Conservation (phyloP, 2,329 filamentous ascomycete genomes). For the Metarhizium album region DNA sequence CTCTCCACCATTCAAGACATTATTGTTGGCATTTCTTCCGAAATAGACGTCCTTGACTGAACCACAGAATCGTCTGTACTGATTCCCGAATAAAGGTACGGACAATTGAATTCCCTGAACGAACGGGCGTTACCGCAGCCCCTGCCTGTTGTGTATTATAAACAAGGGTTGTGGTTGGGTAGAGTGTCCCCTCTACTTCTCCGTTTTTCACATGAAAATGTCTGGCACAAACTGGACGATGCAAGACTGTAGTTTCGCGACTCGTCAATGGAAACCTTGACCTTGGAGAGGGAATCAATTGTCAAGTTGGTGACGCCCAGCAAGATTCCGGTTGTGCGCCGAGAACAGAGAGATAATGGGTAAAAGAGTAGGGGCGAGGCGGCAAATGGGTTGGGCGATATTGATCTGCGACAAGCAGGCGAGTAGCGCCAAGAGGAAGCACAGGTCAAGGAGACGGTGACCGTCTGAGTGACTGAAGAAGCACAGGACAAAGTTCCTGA, state of each 20-base stretch:
- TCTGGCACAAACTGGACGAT: background rate
- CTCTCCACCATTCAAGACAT: slow-evolving; percentile 6
- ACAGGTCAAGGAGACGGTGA: slow-evolving; percentile 1
- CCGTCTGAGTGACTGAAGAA: background rate
- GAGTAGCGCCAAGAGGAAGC: slow-evolving; percentile 3
- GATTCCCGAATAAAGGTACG: background rate
- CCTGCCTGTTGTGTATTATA: background rate
- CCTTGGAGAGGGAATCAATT: background rate
- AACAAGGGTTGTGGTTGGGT: background rate
- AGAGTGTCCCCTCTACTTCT: background rate
- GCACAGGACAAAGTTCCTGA: background rate
- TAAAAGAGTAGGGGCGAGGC: slow-evolving; percentile 7
- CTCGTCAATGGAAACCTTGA: slow-evolving; percentile 1
- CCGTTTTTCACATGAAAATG: slow-evolving; percentile 2
- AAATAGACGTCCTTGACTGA: background rate
- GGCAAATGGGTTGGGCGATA: slow-evolving; percentile 9
- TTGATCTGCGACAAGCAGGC: slow-evolving; percentile 12
- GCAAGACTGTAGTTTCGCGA: slow-evolving; percentile 3
- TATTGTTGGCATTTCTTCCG: slow-evolving; percentile 5
- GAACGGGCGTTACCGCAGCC: background rate
- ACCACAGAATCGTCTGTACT: slow-evolving; percentile 2
- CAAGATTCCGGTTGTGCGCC: background rate
- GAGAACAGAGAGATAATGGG: background rate
- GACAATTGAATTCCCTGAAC: background rate
- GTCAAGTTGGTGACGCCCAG: slow-evolving; percentile 3